phyloP scores from a whole-genome alignment of 2,329 filamentous ascomycete genomes.

The Metarhizium brunneum region DNA sequence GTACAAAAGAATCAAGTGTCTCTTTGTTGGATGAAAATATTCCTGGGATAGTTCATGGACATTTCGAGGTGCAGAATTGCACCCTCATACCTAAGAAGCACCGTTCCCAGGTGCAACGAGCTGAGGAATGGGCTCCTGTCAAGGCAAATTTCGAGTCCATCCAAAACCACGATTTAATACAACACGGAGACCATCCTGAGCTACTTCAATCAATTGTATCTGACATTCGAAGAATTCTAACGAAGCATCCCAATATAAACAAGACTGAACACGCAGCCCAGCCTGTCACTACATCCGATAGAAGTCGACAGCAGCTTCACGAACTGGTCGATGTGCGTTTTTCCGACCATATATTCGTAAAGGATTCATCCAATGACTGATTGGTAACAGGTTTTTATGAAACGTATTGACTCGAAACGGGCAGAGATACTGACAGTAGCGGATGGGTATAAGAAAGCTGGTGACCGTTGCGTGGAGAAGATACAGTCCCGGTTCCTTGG shows the following conservation, averaged over 20 bases:
- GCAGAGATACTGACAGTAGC: constrained; percentile 1
- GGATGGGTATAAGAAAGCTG: constrained; percentile 3
- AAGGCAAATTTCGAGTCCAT: not conserved
- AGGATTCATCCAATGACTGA: not conserved
- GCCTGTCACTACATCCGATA: not conserved
- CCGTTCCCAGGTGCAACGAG: not conserved
- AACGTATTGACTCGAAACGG: constrained; percentile 1
- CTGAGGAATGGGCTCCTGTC: not conserved
- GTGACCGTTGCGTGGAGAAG: constrained; percentile 5
- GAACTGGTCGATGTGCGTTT: constrained; percentile 4
- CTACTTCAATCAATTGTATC: not conserved
- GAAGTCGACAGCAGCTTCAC: constrained; percentile 3
- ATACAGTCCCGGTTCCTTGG: constrained; percentile 5
- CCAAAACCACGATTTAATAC: not conserved
- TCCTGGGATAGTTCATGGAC: not conserved
- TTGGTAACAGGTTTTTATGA: not conserved
- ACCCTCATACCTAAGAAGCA: not conserved
- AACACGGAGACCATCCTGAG: not conserved
- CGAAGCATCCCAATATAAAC: not conserved
- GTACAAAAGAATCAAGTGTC: not conserved
- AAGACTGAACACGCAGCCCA: not conserved
- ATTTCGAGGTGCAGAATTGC: not conserved
- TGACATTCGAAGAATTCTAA: not conserved
- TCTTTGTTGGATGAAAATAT: not conserved
- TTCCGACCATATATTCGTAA: not conserved